A percentile compares a stretch with the other conserved stretches of the same genome.
Evolutionary conservation across 2,329 filamentous ascomycete genomes (phyloP).

Genomic region (Diplodia scrobiculata): DNA sequence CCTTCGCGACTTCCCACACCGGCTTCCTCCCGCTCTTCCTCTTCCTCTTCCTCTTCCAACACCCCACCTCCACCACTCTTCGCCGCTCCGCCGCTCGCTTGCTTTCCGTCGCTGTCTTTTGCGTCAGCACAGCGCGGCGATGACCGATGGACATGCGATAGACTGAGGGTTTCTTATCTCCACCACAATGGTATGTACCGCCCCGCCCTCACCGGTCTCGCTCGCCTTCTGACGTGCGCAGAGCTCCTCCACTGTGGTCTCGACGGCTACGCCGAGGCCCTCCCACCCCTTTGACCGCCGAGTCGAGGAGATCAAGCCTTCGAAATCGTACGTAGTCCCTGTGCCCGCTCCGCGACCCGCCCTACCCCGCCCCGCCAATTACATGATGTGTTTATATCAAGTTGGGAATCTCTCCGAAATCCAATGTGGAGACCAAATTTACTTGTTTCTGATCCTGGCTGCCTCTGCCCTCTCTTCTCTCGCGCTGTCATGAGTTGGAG

Average conservation of each 20-base stretch:
- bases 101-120: constrained; percentile 18
- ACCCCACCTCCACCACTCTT: neutral
- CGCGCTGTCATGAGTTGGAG: constrained; percentile 7
- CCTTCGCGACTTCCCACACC: constrained; percentile 29
- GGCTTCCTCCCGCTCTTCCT: neutral
- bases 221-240: constrained; percentile 36
- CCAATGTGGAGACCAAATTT: constrained; percentile 86
- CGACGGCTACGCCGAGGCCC: constrained; percentile 67
- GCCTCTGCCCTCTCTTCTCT: constrained; percentile 33
- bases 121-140: constrained; percentile 31
- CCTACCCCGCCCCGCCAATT: constrained; percentile 26
- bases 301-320: constrained; percentile 79
- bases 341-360: constrained; percentile 42
- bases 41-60: constrained; percentile 10
- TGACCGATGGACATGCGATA: constrained; percentile 44
- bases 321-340: constrained; percentile 73
- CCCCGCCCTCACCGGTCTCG: neutral
- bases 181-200: constrained; percentile 42
- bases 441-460: constrained; percentile 68
- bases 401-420: constrained; percentile 99
- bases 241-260: constrained; percentile 69
- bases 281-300: constrained; percentile 77
- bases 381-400: constrained; percentile 87
- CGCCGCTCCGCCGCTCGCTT: constrained; percentile 2
- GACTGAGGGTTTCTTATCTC: constrained; percentile 32